Evolutionary conservation across 805 yeast genomes (phyloP), one percentile per base, ranked within the genome.

Genomic region (Lipomyces starkeyi): DNA sequence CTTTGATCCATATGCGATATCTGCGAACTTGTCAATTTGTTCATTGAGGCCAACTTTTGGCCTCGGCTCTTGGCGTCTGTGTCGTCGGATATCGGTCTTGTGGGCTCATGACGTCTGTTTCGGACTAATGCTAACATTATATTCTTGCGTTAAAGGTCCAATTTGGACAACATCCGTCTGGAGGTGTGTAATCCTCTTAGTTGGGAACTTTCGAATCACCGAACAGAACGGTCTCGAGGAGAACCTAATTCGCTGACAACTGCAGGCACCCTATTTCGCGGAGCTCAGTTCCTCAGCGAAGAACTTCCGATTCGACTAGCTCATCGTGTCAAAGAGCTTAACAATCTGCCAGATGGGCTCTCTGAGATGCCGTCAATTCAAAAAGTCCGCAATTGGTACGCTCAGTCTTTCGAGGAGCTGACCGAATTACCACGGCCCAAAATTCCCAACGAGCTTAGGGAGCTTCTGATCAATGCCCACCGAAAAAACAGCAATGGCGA

Each of bases 301-400:
- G 97, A 93, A 78, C 83, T 93, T 47, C 97, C 97, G 0, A 91
- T 92, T 55, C 83, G 97, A 68, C 82, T 92, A 60, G 96, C 97
- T 1, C 91, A 90, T 74, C 85, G 96, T 63, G 97, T 92, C 43
- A 88, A 90, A 76, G 97, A 92, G 74, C 81, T 93, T 67, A 96
- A 92, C 55, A 84, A 85, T 32, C 84, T 95, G 37, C 97, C 97
- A 0, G 83, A 87, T 73, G 93, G 91, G 0, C 82, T 93, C 64
- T 84, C 83, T 72, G 82, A 87, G 37, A 88, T 88, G 87, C 91
- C 92, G 1, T 87, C 92, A 2, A 91, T 93, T 61, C 81, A 85
- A 62, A 84, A 87, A 71, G 97, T 92, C 20, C 85, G 88, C 68
- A 87, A 91, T 76, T 93, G 97, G 97, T 93, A 92, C 77, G 93